phyloP scores from a whole-genome alignment of 176 grass and related monocot species.

The Aegilops bicornis region DNA sequence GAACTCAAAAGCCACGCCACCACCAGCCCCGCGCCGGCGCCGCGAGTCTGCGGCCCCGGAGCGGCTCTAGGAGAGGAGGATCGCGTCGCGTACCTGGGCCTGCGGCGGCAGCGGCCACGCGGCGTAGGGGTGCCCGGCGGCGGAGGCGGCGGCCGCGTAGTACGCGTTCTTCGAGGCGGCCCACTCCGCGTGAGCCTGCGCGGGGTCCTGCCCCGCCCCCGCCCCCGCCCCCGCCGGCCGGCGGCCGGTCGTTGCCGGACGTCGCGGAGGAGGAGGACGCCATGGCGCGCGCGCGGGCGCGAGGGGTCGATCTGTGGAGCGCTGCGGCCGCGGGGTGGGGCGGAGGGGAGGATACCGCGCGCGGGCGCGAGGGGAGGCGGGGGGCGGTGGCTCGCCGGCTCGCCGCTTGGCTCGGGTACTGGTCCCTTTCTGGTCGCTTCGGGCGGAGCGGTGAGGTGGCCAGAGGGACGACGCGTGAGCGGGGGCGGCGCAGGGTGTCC shows the following conservation, averaged over 20 bases:
- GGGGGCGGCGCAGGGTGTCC: neutral
- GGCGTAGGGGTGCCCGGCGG: slow-evolving; percentile 39
- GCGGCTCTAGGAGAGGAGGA: neutral
- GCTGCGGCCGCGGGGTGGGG: neutral
- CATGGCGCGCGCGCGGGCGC: neutral
- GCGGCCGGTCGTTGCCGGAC: slow-evolving; percentile 39
- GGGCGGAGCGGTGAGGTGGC: slow-evolving; percentile 30
- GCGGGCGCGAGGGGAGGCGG: neutral
- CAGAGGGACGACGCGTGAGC: slow-evolving; percentile 43
- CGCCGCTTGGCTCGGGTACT: slow-evolving; percentile 3
- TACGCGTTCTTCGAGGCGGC: slow-evolving; percentile 54
- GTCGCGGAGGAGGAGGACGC: slow-evolving; percentile 46
- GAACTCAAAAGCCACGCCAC: neutral
- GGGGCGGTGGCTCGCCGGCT: neutral
- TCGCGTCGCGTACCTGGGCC: slow-evolving; percentile 36
- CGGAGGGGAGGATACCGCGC: neutral
- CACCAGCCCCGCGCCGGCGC: neutral
- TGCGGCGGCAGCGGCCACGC: slow-evolving; percentile 50
- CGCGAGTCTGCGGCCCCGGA: neutral
- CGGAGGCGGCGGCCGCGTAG: slow-evolving; percentile 34
- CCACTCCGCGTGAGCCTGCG: slow-evolving; percentile 37
- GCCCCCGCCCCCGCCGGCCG: neutral
- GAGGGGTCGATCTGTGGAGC: neutral
- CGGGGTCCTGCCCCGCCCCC: neutral
- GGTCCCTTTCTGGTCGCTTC: slow-evolving; percentile 33